These are phyloP conservation scores for Iris macrosiphon DNA, from an alignment of 106 monocot species.

Conservation along the genomic window DNA sequence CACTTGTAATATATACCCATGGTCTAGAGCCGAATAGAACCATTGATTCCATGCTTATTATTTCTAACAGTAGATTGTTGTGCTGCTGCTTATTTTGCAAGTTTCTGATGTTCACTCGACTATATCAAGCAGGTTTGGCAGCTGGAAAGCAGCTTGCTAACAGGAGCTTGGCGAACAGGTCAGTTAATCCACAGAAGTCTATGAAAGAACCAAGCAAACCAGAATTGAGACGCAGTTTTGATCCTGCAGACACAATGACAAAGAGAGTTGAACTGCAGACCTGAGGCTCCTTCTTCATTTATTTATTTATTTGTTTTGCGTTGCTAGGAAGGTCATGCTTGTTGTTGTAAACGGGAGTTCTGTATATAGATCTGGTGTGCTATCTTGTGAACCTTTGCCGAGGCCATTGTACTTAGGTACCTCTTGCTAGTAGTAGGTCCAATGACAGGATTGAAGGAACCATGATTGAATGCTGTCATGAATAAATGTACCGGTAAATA, in stretches of 20 bases:
- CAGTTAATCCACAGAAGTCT: conserved; percentile 12
- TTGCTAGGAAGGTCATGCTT: not conserved
- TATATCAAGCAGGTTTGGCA: conserved; percentile 14
- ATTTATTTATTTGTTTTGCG: not conserved
- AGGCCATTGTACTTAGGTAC: too few species aligned
- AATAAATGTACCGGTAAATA: not conserved
- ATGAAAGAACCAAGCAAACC: conserved; percentile 16
- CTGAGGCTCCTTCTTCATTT: not conserved
- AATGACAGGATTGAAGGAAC: not conserved
- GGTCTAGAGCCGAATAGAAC: too few species aligned
- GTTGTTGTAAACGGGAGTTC: not conserved
- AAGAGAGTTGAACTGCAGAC: conserved; percentile 23
- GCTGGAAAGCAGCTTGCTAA: conserved; percentile 14
- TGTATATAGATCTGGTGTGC: not conserved
- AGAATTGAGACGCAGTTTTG: conserved; percentile 13
- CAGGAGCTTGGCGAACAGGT: conserved; percentile 4
- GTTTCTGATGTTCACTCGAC: not conserved
- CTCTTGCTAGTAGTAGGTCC: not conserved
- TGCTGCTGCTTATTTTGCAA: too few species aligned
- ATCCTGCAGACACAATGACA: conserved; percentile 19
- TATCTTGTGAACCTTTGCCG: not conserved
- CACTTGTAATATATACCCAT: too few species aligned
- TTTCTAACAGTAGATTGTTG: too few species aligned
- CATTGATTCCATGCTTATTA: too few species aligned
- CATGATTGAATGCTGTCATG: not conserved